Base-by-base conservation (phyloP, 148 eudicot species). In the Rhododendron mucronatum region DNA sequence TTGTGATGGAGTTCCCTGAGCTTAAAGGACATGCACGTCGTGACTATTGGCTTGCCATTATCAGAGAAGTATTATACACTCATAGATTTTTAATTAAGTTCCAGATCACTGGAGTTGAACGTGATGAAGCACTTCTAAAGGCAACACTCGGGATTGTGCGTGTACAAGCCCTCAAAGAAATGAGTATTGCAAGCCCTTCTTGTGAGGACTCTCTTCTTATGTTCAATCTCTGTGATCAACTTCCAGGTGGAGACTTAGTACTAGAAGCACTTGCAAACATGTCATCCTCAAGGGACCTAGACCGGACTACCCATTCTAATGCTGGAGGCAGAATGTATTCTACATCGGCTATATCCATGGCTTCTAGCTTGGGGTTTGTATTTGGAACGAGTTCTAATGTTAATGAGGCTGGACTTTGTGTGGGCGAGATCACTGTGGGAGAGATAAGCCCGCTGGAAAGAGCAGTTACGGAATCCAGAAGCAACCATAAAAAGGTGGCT, bases 11-110 rank as follows among this genome's bases (percentile, higher is more conserved):
- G 91, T 94, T 96, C 87, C 99, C 99, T 79, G 98, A 96, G 93
- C 96, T 96, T 37, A 96, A 96, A 92, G 99, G 99, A 78, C 98
- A 96, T 87, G 88, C 93, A 80, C 97, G 98, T 78, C 95, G 99
- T 86, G 98, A 96, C 88, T 96, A 94, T 89, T 96, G 98, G 98
- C 88, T 96, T 79, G 94, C 97, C 51, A 91, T 94, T 85, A 94
- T 95, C 77, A 93, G 90, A 80, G 98, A 96, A 89, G 88, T 96
- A 83, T 87, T 95, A 75, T 90, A 90, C 65, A 96, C 86, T 50
- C 98, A 96, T 87, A 92, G 90, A 89, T 96, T 96, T 84, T 87
- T 94, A 80, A 85, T 88, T 37, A 95, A 95, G 88, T 96, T 89
- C 87, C 92, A 91, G 80, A 90, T 95, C 75, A 91, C 87, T 47